Evolutionary conservation across 202 grass and related monocot genomes (phyloP), one percentile per base, ranked within the genome.

Genomic region (Panicum virgatum): DNA sequence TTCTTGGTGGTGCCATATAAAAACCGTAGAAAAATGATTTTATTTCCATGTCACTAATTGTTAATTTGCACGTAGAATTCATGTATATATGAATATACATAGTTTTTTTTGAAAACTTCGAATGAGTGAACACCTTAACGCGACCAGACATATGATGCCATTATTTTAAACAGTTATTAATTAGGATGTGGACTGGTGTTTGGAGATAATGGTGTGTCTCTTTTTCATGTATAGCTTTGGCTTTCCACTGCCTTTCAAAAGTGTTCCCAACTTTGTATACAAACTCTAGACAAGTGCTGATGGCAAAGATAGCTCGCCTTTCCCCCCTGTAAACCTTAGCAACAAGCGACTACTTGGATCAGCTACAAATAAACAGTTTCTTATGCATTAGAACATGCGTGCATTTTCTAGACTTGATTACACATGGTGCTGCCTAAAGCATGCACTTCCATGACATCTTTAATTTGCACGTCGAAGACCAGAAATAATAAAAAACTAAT

Each of bases 131-230:
- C n/a, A 57, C 54, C 9, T 25, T 7, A 16, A 16, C 15, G n/a
- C 15, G 23, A 23, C 10, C 56, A 26, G 4, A 26, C 18, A 48
- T 9, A 59, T 12, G 13, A 27, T 13, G 23, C 56, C 23, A 46
- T 29, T 47, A 29, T 70, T 70, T 46, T 47, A 47, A 1, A 25
- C 4, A 26, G 54, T 25, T 26, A 15, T 26, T n/a, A n/a, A 15
- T 26, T 69, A 12, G 11, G 44, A 32, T 32, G 29, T 19, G 16
- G 26, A 32, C 22, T 30, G 23, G 12, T 27, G 53, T 85, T 81
- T 64, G 78, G 81, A 43, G 53, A 82, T 81, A 89, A 85, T 81
- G 82, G 77, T 64, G 77, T n/a, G n/a, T n/a, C n/a, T 45, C 56
- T 69, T 30, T 53, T 83, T 54, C 57, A 39, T 80, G 46, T n/a